These are phyloP conservation scores for Paraglomus occultum DNA, from an alignment of 192 early-diverging fungal genomes.

Conservation along the genomic window DNA sequence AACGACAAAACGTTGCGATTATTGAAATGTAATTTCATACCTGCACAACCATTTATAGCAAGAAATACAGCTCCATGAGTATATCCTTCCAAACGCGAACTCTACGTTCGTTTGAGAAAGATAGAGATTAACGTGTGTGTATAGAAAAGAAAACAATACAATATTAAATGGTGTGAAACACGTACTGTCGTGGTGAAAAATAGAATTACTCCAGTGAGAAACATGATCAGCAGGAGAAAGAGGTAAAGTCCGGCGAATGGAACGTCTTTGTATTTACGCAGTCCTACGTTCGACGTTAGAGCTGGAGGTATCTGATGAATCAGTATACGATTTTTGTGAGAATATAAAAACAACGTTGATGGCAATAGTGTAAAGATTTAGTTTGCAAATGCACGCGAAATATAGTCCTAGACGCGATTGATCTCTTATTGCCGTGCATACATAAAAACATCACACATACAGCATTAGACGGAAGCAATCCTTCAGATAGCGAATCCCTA, in stretches of 20 bases:
- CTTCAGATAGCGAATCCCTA: conserved; percentile 44
- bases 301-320: conserved; percentile 14
- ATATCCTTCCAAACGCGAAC: background rate
- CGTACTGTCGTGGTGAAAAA: conserved; percentile 56
- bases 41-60: background rate
- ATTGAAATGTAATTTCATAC: conserved; percentile 1
- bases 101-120: background rate
- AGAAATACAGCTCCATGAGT: conserved; percentile 2
- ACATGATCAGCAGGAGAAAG: conserved; percentile 33
- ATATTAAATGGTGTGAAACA: background rate
- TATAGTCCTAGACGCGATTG: background rate
- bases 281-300: background rate
- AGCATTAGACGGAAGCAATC: conserved; percentile 43
- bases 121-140: background rate
- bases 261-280: conserved; percentile 50
- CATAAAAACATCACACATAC: conserved; percentile 30
- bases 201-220: conserved; percentile 44
- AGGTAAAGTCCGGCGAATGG: conserved; percentile 46
- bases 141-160: background rate
- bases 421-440: background rate
- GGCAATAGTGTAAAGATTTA: background rate
- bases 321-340: conserved; percentile 18
- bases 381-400: background rate
- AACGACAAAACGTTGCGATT: no score
- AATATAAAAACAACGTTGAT: background rate